Percentiles rank a stretch among this genome's conserved stretches.
These are phyloP conservation scores for Candida ipomoeae DNA, from an alignment of 805 yeast species.

Conservation along the genomic window DNA sequence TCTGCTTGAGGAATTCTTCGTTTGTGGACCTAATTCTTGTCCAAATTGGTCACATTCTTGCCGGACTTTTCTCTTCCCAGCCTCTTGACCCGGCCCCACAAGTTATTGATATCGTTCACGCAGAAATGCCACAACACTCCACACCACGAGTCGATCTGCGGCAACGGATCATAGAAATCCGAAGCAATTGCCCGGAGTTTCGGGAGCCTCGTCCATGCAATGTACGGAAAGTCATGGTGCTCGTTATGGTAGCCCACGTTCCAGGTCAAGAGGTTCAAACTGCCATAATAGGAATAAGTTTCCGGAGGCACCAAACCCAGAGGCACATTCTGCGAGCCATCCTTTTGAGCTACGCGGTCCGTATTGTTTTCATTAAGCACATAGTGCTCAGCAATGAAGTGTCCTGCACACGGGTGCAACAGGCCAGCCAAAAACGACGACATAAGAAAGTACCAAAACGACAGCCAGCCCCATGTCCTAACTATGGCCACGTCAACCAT, in stretches of 20 bases:
- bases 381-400: constrained; percentile 92
- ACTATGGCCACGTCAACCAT: constrained; percentile 56
- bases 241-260: constrained; percentile 93
- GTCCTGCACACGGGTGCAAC: constrained; percentile 91
- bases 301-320: constrained; percentile 53
- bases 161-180: constrained; percentile 80
- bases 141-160: constrained; percentile 73
- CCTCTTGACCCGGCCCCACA: constrained; percentile 83
- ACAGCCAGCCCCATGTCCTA: constrained; percentile 56
- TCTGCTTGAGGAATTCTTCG: too few relatives aligned
- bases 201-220: constrained; percentile 83
- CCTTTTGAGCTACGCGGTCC: constrained; percentile 22
- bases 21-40: constrained; percentile 9
- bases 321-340: constrained; percentile 25
- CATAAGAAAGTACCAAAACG: constrained; percentile 63
- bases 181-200: constrained; percentile 59
- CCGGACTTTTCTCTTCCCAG: constrained; percentile 37
- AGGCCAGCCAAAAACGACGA: constrained; percentile 88
- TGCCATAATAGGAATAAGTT: constrained; percentile 86
- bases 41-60: constrained; percentile 20
- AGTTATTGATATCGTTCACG: constrained; percentile 57
- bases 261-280: constrained; percentile 75
- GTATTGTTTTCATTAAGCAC: constrained; percentile 55
- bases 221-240: constrained; percentile 92
- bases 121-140: constrained; percentile 72